Conservation (phyloP, 2,329 filamentous ascomycete species). For the Thielaviopsis ethacetica region DNA sequence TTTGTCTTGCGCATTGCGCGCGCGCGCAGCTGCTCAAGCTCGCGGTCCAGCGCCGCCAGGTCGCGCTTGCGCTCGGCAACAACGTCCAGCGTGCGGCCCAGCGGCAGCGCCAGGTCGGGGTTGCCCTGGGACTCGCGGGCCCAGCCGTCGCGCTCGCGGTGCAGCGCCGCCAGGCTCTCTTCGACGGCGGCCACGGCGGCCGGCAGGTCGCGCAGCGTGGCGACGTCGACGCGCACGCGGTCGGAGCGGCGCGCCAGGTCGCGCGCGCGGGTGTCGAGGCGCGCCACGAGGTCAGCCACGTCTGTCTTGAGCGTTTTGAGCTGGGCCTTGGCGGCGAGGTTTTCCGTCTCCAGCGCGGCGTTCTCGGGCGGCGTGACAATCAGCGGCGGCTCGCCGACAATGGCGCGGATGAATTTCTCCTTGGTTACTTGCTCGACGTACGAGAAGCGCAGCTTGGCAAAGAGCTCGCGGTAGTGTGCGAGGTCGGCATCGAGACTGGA, state of each 20-base stretch:
- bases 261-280: constrained; percentile 49
- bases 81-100: constrained; percentile 38
- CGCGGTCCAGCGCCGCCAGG: constrained; percentile 40
- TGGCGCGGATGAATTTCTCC: constrained; percentile 88
- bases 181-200: constrained; percentile 32
- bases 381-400: constrained; percentile 77
- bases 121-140: constrained; percentile 14
- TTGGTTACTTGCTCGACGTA: constrained; percentile 98
- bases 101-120: constrained; percentile 33
- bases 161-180: constrained; percentile 29
- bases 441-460: constrained; percentile 88
- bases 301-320: constrained; percentile 69
- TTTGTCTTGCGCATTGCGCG: constrained; percentile 48
- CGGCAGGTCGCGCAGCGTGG: constrained; percentile 34
- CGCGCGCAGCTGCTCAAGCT: constrained; percentile 45
- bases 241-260: constrained; percentile 41
- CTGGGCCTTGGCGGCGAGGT: constrained; percentile 54
- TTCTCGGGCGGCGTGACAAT: constrained; percentile 77
- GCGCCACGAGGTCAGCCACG: constrained; percentile 54
- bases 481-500: constrained; percentile 70
- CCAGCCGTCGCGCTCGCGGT: constrained; percentile 21
- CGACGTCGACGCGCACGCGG: constrained; percentile 30
- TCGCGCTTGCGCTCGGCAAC: constrained; percentile 34
- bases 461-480: constrained; percentile 82
- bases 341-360: constrained; percentile 51